Conservation (phyloP, 257 asterid species). For the Apocynum venetum region DNA sequence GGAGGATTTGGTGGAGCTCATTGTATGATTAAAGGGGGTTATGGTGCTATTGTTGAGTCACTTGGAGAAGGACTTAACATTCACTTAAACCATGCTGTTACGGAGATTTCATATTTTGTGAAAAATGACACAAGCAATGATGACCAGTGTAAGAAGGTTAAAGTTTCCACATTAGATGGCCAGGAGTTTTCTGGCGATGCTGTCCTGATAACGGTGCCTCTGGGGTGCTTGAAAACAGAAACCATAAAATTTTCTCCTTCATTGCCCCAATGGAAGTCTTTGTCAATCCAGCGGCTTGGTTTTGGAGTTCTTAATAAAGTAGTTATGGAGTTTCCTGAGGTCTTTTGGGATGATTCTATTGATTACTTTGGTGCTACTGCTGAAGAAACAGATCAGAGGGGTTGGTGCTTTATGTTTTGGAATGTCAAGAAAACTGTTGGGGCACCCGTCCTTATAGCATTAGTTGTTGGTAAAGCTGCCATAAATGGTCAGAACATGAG, state of each 20-base stretch:
- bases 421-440: constrained; percentile 98
- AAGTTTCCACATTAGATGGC: constrained; percentile 70
- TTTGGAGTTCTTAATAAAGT: constrained; percentile 97
- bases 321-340: constrained; percentile 86
- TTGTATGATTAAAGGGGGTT: constrained; percentile 99
- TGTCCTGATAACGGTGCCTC: constrained; percentile 86
- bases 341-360: constrained; percentile 90
- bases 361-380: constrained; percentile 99
- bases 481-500: constrained; percentile 65
- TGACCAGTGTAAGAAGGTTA: constrained; percentile 49
- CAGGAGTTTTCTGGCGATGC: constrained; percentile 87
- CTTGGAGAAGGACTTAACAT: constrained; percentile 69
- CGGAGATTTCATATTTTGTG: constrained; percentile 50
- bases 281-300: constrained; percentile 79
- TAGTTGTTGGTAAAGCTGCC: constrained; percentile 97
- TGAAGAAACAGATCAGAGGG: constrained; percentile 76
- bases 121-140: constrained; percentile 32
- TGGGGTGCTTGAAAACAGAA: constrained; percentile 95
- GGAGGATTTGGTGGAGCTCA: constrained; percentile 99
- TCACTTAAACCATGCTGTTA: constrained; percentile 73
- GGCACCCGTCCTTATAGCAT: constrained; percentile 96
- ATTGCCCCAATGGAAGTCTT: constrained; percentile 80
- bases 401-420: constrained; percentile 99
- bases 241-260: constrained; percentile 83
- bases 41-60: constrained; percentile 83